A percentile compares a stretch with the other conserved stretches of the same genome.
Conservation (phyloP, 2,329 filamentous ascomycete genomes). For the Ceratocystis alfenasii region DNA sequence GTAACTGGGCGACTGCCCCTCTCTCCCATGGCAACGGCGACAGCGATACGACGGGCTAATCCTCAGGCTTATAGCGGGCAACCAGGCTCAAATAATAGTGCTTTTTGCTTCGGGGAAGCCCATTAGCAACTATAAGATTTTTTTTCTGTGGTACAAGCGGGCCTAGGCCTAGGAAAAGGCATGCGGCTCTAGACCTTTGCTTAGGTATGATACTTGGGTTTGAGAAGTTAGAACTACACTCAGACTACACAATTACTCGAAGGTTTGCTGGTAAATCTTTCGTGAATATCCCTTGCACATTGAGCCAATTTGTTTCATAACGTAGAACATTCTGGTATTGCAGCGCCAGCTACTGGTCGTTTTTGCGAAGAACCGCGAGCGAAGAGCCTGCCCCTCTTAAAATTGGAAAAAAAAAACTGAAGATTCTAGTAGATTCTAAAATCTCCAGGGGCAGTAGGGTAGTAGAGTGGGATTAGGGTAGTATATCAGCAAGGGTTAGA, state of each 20-base stretch:
- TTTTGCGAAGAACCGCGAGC: background rate
- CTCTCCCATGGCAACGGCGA: constrained; percentile 16
- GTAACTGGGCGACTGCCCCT: background rate
- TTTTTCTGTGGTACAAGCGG: background rate
- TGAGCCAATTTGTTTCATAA: background rate
- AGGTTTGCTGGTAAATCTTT: background rate
- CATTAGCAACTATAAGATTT: background rate
- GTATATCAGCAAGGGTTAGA: background rate
- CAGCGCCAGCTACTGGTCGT: no score
- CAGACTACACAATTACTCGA: background rate
- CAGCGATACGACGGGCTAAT: constrained; percentile 10
- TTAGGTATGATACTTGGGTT: background rate
- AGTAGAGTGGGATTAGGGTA: background rate
- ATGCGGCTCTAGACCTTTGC: background rate
- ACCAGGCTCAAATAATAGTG: background rate
- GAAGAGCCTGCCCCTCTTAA: background rate
- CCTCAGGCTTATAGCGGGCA: background rate
- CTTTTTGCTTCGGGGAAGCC: background rate
- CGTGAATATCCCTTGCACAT: background rate
- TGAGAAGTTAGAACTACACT: background rate
- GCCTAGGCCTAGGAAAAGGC: background rate
- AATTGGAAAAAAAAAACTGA: background rate
- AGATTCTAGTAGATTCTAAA: constrained; percentile 7
- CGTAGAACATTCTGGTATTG: background rate
- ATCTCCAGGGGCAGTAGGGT: background rate